Evolutionary conservation across 2,329 filamentous ascomycete species (phyloP), one percentile per base, ranked within the genome.

Genomic region (Drechmeria coniospora): DNA sequence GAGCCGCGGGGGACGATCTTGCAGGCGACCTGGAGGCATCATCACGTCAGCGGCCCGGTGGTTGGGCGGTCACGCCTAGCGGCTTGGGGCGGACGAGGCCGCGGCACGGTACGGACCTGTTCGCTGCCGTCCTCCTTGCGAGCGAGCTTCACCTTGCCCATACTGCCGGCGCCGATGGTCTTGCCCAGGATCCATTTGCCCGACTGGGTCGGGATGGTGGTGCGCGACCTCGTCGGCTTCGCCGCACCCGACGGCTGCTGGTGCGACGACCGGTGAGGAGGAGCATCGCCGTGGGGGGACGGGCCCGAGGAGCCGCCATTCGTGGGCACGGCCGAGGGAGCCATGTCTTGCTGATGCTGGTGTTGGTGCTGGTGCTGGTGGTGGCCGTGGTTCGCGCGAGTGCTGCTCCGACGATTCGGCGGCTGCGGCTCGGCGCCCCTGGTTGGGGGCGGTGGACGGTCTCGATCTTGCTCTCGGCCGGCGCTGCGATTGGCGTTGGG

Each of bases 131-230:
- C 86, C 41, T 79, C 68, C 54, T 92, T 92, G 44, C 81, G 81
- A 15, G 90, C 90, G 40, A 98, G 63, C 59, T 95, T 95, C 36
- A 98, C 90, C 54, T 95, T 95, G 38, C 90, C 90, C 90, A 98
- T 98, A 53, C 87, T 95, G 27, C 90, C 90, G 29, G 86, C 84
- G 34, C 90, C 90, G 44, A 98, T 90, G 4, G 90, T 95, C 63
- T 95, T 95, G 33, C 87, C 87, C 28, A 98, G 63, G 31, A 84
- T 74, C 84, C 87, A 98, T 61, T 86, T 83, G 32, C 90, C 90
- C 9, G 86, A 84, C 25, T 79, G 75, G 3, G 86, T 84, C 28
- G 80, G 81, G 48, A 98, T 92, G 22, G 81, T 87, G 9, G 87
- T 94, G 44, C 73, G 65, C 30, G 70, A 65, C 40, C 66, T 66